Conservation (phyloP, 2,329 filamentous ascomycete species). For the Dactylellina parvicollis region DNA sequence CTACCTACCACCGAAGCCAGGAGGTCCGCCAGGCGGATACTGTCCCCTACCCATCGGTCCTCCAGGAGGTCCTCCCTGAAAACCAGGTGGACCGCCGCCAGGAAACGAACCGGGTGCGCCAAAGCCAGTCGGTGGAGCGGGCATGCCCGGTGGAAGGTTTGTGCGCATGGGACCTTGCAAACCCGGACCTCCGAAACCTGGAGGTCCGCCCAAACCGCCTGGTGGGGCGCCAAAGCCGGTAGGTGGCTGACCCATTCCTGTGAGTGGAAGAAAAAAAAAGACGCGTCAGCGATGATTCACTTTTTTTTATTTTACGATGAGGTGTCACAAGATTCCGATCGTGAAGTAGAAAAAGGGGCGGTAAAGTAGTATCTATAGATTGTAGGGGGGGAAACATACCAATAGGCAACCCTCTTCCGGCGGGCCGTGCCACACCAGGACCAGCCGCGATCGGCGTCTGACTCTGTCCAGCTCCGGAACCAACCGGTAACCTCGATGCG, state of each 20-base stretch:
- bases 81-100: constrained; percentile 46
- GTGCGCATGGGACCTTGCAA: constrained; percentile 52
- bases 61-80: constrained; percentile 45
- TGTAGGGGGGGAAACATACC: constrained; percentile 55
- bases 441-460: constrained; percentile 74
- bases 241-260: constrained; percentile 56
- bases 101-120: constrained; percentile 50
- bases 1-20: constrained; percentile 51
- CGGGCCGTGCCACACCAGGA: constrained; percentile 88
- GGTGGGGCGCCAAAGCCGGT: constrained; percentile 57
- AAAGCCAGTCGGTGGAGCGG: constrained; percentile 46
- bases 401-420: constrained; percentile 74
- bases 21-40: constrained; percentile 49
- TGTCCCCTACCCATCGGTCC: constrained; percentile 51
- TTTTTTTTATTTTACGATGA: constrained; percentile 36
- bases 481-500: constrained; percentile 79
- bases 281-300: constrained; percentile 61
- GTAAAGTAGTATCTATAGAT: constrained; percentile 26
- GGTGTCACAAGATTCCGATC: constrained; percentile 43
- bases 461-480: constrained; percentile 66
- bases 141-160: constrained; percentile 53
- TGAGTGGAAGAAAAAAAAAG: constrained; percentile 51
- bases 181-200: constrained; percentile 56
- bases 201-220: constrained; percentile 55
- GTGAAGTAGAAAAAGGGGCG: constrained; percentile 47